Conservation (phyloP, 176 grass and related monocot species). For the Hordeum vulgare region MorexV3_pseudomolecules_assembly NC_058522.1:543501693-543502192, state of each 20-base stretch:
- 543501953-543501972: slow-evolving; percentile 55
- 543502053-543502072: slow-evolving; percentile 55
- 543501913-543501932: slow-evolving; percentile 62
- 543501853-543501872: slow-evolving; percentile 34
- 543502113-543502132: slow-evolving; percentile 66
- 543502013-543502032: slow-evolving; percentile 62
- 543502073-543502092: slow-evolving; percentile 78
- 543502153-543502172: slow-evolving; percentile 54
- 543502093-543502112: slow-evolving; percentile 71
- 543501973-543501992: slow-evolving; percentile 51
- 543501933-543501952: slow-evolving; percentile 51
- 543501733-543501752: slow-evolving; percentile 65
- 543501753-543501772: slow-evolving; percentile 73
- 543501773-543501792: slow-evolving; percentile 2
- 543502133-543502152: slow-evolving; percentile 73
- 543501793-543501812: background rate
- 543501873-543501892: slow-evolving; percentile 72
- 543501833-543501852: background rate
- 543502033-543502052: slow-evolving; percentile 46
- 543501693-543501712: slow-evolving; percentile 85
- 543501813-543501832: background rate
- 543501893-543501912: slow-evolving; percentile 25
- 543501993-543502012: slow-evolving; percentile 28
- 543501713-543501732: slow-evolving; percentile 71
- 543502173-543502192: slow-evolving; percentile 33